Evolutionary conservation across 345 rosid genomes (phyloP), one percentile per base, ranked within the genome.

Genomic region (Gossypioides kirkii): DNA sequence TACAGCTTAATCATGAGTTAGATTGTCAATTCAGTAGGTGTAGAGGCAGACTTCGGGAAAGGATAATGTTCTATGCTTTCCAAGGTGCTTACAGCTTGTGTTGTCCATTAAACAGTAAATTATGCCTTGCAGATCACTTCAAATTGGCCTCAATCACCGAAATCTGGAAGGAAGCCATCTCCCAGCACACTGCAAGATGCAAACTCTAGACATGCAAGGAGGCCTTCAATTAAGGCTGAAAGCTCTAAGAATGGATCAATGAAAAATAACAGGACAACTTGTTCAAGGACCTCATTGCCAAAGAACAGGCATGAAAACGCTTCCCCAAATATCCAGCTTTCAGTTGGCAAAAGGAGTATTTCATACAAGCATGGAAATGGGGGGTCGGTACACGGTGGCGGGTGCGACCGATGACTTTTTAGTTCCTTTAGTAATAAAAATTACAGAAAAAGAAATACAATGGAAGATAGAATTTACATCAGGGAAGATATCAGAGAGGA

Each of bases 271-370:
- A 80, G 36, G 70, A 78, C 78, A 58, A 61, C 77, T 54, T 74
- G 74, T 79, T 79, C 85, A 1, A 61, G 78, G 76, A 71, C 80
- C 46, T 70, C 79, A 17, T 76, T 78, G 63, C 76, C 82, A 43
- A 81, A 71, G 80, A 81, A 79, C 28, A 79, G 84, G 67, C 91
- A 69, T 23, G 95, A 94, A 74, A 88, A 89, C 79, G 80, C 81
- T 63, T 86, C 97, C 72, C 97, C 95, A 53, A 90, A 90, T 81
- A 90, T 88, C 72, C 85, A 73, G 67, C 66, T 23, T 73, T 74
- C 71, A 77, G 68, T 73, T 76, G 78, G 52, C 8, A 17, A 8
- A 61, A 25, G 45, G 68, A 43, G 61, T 23, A 25, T 54, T 45
- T 49, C 55, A 26, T 73, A 14, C 23, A 69, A 52, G 61, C 66